phyloP scores from a whole-genome alignment of 331 rosid species.

The Rosa hybrid region DNA sequence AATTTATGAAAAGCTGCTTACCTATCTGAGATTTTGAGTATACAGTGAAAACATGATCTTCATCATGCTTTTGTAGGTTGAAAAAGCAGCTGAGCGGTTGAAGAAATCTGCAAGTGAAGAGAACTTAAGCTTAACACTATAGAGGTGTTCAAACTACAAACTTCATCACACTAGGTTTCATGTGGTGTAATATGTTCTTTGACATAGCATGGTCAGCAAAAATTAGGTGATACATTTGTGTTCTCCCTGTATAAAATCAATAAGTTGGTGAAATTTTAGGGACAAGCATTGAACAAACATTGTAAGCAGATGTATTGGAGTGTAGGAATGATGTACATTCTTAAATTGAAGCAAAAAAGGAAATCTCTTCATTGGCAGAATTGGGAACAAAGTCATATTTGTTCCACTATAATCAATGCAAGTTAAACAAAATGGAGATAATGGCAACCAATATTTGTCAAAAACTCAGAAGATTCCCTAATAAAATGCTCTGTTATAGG shows the following conservation, averaged over 20 bases:
- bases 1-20: not conserved
- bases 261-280: not conserved
- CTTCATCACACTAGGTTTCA: not conserved
- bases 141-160: not conserved
- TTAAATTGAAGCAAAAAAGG: not conserved
- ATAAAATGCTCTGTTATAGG: not conserved
- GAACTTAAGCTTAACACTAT: conserved; percentile 16
- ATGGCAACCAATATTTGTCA: not conserved
- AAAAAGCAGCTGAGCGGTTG: not conserved
- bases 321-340: not conserved
- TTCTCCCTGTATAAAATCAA: not conserved
- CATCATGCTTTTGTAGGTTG: conserved; percentile 8
- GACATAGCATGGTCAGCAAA: not conserved
- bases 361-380: not conserved
- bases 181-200: not conserved
- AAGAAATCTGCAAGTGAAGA: not conserved
- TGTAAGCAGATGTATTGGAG: not conserved
- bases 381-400: too few relatives aligned
- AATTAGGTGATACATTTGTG: not conserved
- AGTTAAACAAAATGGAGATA: not conserved
- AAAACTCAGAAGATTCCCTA: not conserved
- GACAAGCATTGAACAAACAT: not conserved
- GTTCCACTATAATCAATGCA: not conserved
- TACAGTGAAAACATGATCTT: not conserved
- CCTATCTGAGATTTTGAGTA: not conserved